phyloP scores from a whole-genome alignment of 148 eudicot species.

The Vaccinium darrowii region DNA sequence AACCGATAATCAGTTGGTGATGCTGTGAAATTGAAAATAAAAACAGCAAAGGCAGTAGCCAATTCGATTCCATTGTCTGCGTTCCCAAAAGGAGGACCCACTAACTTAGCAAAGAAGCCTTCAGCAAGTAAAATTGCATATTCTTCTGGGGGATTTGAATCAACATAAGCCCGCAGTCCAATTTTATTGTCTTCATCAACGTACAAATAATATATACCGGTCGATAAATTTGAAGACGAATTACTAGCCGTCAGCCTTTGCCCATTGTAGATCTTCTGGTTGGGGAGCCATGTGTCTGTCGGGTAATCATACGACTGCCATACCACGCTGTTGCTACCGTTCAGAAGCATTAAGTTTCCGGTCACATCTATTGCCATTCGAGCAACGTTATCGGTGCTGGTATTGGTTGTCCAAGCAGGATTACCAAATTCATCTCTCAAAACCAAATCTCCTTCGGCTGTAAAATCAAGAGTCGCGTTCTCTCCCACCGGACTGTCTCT shows the following conservation, averaged over 20 bases:
- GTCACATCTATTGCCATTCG: neutral
- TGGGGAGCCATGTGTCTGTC: constrained; percentile 25
- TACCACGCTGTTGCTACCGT: neutral
- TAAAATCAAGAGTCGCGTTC: constrained; percentile 25
- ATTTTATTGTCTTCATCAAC: neutral
- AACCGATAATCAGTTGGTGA: neutral
- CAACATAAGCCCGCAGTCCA: constrained; percentile 15
- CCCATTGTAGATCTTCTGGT: neutral
- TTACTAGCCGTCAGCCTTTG: constrained; percentile 11
- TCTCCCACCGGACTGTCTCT: constrained; percentile 19
- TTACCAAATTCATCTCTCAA: constrained; percentile 24
- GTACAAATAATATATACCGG: constrained; percentile 15
- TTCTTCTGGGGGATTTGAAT: neutral
- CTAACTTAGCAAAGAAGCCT: neutral
- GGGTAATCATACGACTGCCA: constrained; percentile 37
- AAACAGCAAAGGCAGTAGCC: neutral
- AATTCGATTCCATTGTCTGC: neutral
- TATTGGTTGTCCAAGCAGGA: constrained; percentile 31
- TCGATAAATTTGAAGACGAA: neutral
- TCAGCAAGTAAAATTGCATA: neutral
- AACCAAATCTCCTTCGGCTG: constrained; percentile 14
- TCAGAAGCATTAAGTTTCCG: neutral
- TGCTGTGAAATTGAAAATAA: neutral
- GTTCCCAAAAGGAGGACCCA: neutral
- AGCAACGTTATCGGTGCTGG: constrained; percentile 10